A percentile compares a stretch with the other conserved stretches of the same genome.
Evolutionary conservation across 2,329 filamentous ascomycete species (phyloP).

Genomic region (Colletotrichum incanum): DNA sequence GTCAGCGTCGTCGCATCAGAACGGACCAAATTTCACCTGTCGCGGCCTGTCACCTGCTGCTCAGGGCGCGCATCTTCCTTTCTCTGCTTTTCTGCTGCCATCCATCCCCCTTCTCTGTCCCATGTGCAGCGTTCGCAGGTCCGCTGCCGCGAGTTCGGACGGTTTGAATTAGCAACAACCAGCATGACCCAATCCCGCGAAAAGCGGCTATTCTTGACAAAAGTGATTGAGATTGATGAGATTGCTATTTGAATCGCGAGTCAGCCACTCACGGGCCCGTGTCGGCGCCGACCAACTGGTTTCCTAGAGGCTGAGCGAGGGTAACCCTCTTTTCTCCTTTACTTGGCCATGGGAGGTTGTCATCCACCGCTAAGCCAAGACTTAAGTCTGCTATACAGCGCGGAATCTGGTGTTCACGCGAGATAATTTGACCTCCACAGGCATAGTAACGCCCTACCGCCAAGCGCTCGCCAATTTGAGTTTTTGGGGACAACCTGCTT

Average conservation of each 20-base stretch:
- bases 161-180: background rate
- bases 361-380: background rate
- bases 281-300: constrained; percentile 20
- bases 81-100: background rate
- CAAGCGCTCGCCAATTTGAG: constrained; percentile 33
- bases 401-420: constrained; percentile 12
- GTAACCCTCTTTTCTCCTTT: background rate
- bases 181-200: background rate
- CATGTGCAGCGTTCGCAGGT: background rate
- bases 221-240: constrained; percentile 20
- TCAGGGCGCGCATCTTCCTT: background rate
- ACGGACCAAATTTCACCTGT: background rate
- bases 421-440: background rate
- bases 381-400: background rate
- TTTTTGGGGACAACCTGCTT: constrained; percentile 27
- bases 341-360: background rate
- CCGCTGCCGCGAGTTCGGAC: constrained; percentile 28
- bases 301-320: background rate
- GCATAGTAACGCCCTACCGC: constrained; percentile 18
- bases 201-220: constrained; percentile 27
- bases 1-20: constrained; percentile 4
- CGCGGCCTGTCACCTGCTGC: background rate
- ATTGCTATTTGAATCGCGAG: background rate
- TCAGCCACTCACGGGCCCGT: background rate
- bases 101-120: background rate